These are phyloP conservation scores for Hura crepitans DNA, from an alignment of 441 rosid species.

Conservation along the genomic window DNA sequence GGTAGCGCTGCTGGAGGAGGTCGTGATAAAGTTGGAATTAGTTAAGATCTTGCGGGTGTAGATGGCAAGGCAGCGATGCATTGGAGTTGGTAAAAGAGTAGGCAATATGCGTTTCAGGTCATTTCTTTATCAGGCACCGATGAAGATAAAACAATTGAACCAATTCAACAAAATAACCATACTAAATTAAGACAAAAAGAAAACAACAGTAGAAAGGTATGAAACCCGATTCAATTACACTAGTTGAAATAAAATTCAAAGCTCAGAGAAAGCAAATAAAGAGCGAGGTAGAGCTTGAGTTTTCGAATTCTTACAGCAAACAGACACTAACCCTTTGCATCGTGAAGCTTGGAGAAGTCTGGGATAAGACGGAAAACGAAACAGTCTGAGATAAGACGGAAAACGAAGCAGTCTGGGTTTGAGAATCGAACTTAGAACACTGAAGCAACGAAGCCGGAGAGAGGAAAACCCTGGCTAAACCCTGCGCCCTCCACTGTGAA, in stretches of 20 bases:
- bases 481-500: constrained; percentile 1
- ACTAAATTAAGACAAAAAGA: not conserved
- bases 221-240: constrained; percentile 1
- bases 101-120: constrained; percentile 7
- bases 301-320: constrained; percentile 19
- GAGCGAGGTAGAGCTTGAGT: not conserved
- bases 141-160: not conserved
- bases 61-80: constrained; percentile 51
- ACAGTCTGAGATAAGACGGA: too few relatives aligned
- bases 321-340: not conserved
- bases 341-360: not conserved
- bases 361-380: not conserved
- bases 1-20: constrained; percentile 7
- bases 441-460: not conserved
- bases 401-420: not conserved
- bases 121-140: constrained; percentile 8
- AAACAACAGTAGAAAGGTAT: not conserved
- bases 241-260: not conserved
- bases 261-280: constrained; percentile 9
- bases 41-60: constrained; percentile 31
- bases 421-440: too few relatives aligned
- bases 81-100: constrained; percentile 28
- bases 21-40: constrained; percentile 19
- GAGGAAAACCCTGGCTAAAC: constrained; percentile 23
- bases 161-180: not conserved